Percentiles rank a stretch among this genome's conserved stretches.
Conservation (phyloP, 192 early-diverging fungal species). For the Backusella tuberculispora region DNA sequence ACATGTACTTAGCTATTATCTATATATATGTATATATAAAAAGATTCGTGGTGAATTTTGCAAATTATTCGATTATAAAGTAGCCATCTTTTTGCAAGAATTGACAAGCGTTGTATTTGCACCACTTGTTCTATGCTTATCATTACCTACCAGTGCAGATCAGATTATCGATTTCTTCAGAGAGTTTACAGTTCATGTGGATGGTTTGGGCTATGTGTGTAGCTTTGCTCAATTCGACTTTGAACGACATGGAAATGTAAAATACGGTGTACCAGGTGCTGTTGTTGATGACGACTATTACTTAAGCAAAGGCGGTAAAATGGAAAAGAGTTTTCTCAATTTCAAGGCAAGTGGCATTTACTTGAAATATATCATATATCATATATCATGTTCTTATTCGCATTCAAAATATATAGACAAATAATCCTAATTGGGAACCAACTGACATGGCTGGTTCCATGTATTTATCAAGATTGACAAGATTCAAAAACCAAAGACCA, state of each 20-base stretch:
- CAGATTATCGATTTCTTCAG: conserved; percentile 93
- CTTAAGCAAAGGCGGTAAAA: conserved; percentile 89
- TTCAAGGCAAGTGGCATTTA: conserved; percentile 72
- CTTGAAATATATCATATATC: conserved; percentile 25
- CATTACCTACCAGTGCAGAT: conserved; percentile 75
- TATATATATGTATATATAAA: neutral
- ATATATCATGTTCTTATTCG: too few relatives aligned
- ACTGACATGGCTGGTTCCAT: conserved; percentile 75
- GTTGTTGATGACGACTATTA: conserved; percentile 59
- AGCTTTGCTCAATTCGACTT: conserved; percentile 98
- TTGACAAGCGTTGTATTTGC: conserved; percentile 78
- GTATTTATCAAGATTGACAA: conserved; percentile 72
- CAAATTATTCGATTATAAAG: conserved; percentile 78
- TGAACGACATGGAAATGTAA: conserved; percentile 84
- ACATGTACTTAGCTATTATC: neutral
- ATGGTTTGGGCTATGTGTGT: conserved; percentile 92
- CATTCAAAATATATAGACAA: conserved; percentile 42
- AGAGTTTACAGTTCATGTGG: conserved; percentile 92
- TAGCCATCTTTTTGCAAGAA: conserved; percentile 82
- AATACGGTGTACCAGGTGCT: conserved; percentile 77
- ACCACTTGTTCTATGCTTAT: conserved; percentile 82
- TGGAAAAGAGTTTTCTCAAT: conserved; percentile 97
- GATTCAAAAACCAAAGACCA: conserved; percentile 41
- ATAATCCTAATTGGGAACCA: conserved; percentile 95
- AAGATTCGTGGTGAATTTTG: conserved; percentile 81